Base-by-base conservation (phyloP, 306 rosid genomes). In the Rosa chinensis region DNA sequence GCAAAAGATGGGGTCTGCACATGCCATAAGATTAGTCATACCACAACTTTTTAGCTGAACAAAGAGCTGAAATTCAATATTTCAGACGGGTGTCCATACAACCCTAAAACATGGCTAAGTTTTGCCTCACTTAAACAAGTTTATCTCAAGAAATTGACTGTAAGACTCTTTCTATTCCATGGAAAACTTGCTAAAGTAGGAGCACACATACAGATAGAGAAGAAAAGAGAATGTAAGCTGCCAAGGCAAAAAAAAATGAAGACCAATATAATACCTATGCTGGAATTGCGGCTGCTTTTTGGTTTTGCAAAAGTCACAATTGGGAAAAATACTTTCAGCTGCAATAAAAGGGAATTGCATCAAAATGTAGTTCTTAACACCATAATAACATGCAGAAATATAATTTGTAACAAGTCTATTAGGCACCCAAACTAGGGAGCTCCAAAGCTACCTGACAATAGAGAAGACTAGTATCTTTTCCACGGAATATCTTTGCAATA, bases 401-500 rank as follows among this genome's bases (percentile, higher is more conserved):
- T 25, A 35, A 32, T 21, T 55, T 58, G 59, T 74, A 75, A 43
- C 49, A 58, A 72, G 61, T 72, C 5, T 71, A 63, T 32, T 77
- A 42, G 39, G 37, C 48, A 68, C 55, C 66, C 73, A 63, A 81
- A 71, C 37, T 2, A 5, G 44, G 44, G 44, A 70, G 55, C 55
- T 47, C 63, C 25, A 72, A 21, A 80, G 50, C 55, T 87, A 95
- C 99, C 99, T 95, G 98, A 71, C 96, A 89, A 83, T 95, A 95
- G 58, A 95, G 78, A 87, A 92, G 99, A 84, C 99, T 90, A 10
- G 98, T 92, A 78, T 95, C 98, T 75, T 95, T 95, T 72, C 99
- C 98, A 79, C 98, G 91, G 66, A 95, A 95, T 87, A 95, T 95
- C 88, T 95, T 95, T 49, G 98, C 99, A 75, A 92, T 91, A 89